Evolutionary conservation across 352 stramenopile species (phyloP).

Genomic region (Phytophthora ohioensis): DNA sequence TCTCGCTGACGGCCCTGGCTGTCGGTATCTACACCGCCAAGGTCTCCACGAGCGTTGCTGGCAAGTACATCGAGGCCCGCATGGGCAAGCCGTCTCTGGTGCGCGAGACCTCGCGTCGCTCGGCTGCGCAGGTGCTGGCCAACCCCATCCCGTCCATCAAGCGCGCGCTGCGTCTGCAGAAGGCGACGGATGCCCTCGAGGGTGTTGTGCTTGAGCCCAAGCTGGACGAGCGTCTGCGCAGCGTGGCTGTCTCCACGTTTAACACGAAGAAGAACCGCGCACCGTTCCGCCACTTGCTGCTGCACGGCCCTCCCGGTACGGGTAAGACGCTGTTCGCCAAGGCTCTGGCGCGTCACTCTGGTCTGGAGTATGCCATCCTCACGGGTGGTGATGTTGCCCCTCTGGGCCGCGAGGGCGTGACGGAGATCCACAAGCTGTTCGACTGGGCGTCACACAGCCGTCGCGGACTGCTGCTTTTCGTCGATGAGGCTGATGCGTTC

Average conservation of each 20-base stretch:
- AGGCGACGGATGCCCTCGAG: constrained; percentile 94
- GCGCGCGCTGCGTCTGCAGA: constrained; percentile 89
- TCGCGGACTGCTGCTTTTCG: constrained; percentile 97
- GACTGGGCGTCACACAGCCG: constrained; percentile 98
- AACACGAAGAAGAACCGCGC: constrained; percentile 99
- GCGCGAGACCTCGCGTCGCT: constrained; percentile 95
- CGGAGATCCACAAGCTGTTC: constrained; percentile 99
- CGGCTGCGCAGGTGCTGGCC: constrained; percentile 79
- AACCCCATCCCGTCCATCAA: constrained; percentile 91
- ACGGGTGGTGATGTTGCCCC: constrained; percentile 98
- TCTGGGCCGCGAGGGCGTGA: constrained; percentile 97
- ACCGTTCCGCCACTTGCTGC: constrained; percentile 97
- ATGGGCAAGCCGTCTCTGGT: constrained; percentile 98
- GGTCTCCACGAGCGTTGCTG: constrained; percentile 92
- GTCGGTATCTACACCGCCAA: constrained; percentile 97
- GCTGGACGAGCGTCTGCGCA: constrained; percentile 94
- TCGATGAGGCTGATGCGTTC: constrained; percentile 99
- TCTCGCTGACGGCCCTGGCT: constrained; percentile 94
- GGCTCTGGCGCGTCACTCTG: constrained; percentile 95
- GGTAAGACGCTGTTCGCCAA: constrained; percentile 99
- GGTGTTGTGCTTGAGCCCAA: constrained; percentile 95
- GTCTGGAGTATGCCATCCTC: constrained; percentile 99
- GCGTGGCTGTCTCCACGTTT: constrained; percentile 96
- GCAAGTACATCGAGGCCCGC: constrained; percentile 96
- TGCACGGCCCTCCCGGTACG: constrained; percentile 98